Percentiles rank a stretch among this genome's conserved stretches.
Conservation (phyloP, 306 rosid species). For the Sicyos edulis region DNA sequence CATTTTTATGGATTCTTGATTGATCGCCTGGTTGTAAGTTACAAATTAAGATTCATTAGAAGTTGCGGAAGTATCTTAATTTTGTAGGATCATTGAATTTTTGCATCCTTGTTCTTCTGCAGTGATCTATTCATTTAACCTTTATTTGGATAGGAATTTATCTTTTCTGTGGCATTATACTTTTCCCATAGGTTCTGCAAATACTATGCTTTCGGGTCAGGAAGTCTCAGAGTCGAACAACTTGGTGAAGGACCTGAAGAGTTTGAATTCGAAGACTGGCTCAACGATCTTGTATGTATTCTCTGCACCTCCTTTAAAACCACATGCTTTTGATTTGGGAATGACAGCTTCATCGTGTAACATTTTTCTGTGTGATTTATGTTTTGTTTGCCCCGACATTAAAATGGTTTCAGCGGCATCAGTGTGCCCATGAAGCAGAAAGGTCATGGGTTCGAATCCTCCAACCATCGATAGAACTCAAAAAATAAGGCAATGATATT, state of each 20-base stretch:
- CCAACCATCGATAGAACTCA: too few relatives aligned
- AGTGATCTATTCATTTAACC: neutral
- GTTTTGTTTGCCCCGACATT: neutral
- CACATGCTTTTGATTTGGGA: neutral
- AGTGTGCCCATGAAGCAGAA: too few relatives aligned
- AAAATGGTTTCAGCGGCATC: neutral
- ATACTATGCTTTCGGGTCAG: conserved; percentile 57
- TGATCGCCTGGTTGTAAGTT: neutral
- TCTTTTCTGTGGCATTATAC: neutral
- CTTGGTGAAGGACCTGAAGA: conserved; percentile 49
- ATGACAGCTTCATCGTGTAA: neutral
- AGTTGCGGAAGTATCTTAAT: neutral
- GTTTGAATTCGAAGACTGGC: conserved; percentile 30
- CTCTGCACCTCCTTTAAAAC: neutral
- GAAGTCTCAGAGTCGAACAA: conserved; percentile 59
- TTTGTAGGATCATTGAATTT: neutral
- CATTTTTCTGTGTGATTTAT: neutral
- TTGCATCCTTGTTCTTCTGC: neutral
- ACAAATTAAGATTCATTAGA: conserved; percentile 1
- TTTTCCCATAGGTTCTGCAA: conserved; percentile 53
- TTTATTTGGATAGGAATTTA: neutral
- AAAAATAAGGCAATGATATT: neutral
- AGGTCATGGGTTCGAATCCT: too few relatives aligned
- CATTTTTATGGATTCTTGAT: neutral
- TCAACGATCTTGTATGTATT: conserved; percentile 39